phyloP scores from a whole-genome alignment of 192 early-diverging fungal genomes.

The Coemansia sp. region DNA sequence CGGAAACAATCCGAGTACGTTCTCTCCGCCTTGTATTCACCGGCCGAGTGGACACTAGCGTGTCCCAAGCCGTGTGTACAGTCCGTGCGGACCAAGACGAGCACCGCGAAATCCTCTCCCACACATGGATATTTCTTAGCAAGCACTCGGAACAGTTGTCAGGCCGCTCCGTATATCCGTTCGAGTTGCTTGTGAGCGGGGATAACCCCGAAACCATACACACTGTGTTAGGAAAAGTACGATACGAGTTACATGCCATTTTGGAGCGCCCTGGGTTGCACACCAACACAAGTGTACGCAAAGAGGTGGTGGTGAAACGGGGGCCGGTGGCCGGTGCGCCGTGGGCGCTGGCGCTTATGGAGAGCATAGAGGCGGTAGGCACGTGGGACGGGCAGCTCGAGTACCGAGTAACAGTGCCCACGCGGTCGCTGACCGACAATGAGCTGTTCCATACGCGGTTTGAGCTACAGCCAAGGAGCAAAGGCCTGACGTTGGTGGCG shows the following conservation, averaged over 20 bases:
- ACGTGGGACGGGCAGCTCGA: conserved; percentile 55
- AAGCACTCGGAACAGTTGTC: conserved; percentile 22
- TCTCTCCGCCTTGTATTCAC: conserved; percentile 51
- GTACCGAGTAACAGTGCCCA: conserved; percentile 57
- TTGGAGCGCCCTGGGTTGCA: conserved; percentile 57
- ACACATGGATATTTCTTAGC: conserved; percentile 55
- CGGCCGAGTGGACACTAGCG: conserved; percentile 52
- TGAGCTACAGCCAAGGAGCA: conserved; percentile 42
- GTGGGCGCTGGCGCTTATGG: conserved; percentile 52
- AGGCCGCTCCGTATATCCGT: conserved; percentile 42
- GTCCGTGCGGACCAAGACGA: conserved; percentile 31
- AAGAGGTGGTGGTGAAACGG: conserved; percentile 48
- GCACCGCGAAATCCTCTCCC: conserved; percentile 50
- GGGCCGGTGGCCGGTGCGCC: conserved; percentile 48
- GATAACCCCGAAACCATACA: conserved; percentile 59
- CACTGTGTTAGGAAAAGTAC: conserved; percentile 48
- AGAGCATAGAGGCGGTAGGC: conserved; percentile 50
- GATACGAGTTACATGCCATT: conserved; percentile 53
- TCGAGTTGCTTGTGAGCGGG: conserved; percentile 58
- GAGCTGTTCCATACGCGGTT: conserved; percentile 53
- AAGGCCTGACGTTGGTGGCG: conserved; percentile 43
- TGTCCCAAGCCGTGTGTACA: conserved; percentile 39
- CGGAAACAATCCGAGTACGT: conserved; percentile 52
- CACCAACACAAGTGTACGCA: conserved; percentile 36
- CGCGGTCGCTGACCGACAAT: conserved; percentile 54